Evolutionary conservation across 2,329 filamentous ascomycete genomes (phyloP), one percentile per base, ranked within the genome.

Genomic region (Beauveria scarabaeidicola): DNA sequence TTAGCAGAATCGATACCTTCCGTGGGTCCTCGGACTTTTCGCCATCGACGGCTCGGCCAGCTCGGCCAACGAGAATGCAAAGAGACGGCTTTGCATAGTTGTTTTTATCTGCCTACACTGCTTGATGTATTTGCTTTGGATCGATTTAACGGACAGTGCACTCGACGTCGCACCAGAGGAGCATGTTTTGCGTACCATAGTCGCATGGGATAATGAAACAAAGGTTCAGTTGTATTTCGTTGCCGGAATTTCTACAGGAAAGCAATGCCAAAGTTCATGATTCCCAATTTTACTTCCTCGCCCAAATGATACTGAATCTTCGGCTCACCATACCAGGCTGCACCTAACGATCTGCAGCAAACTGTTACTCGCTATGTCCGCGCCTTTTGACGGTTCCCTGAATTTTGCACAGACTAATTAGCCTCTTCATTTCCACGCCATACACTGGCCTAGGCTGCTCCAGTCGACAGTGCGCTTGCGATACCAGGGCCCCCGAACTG

Each of bases 401-500:
- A 25, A 65, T 59, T 7, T 63, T 68, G 54, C 68, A 72, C 21
- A 72, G 55, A 44, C 66, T 69, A 2, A 68, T 65, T 7, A 74
- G 60, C 25, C 70, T 63, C 60, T 63, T 68, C 56, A 72, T 56
- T 55, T 73, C 69, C 9, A 63, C 66, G 5, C 64, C 67, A 57
- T 68, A 64, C 5, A 73, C 61, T 2, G 71, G 71, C 32, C 62
- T 64, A 2, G 71, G 70, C 52, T 72, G 68, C 50, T 72, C 66
- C 17, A 73, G 62, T 1, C 60, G 52, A 23, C 71, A 73, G n/a
- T 63, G 60, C 13, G 61, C 65, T 46, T 65, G 68, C 9, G 69
- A 66, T 21, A 73, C 48, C 1, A 71, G 56, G 2, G 66, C 61
- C 1, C 59, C 61, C 13, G 61, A 62, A 46, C 65, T 64, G 19